phyloP scores from a whole-genome alignment of 2,329 filamentous ascomycete species.

The Fusarium globosum region DNA sequence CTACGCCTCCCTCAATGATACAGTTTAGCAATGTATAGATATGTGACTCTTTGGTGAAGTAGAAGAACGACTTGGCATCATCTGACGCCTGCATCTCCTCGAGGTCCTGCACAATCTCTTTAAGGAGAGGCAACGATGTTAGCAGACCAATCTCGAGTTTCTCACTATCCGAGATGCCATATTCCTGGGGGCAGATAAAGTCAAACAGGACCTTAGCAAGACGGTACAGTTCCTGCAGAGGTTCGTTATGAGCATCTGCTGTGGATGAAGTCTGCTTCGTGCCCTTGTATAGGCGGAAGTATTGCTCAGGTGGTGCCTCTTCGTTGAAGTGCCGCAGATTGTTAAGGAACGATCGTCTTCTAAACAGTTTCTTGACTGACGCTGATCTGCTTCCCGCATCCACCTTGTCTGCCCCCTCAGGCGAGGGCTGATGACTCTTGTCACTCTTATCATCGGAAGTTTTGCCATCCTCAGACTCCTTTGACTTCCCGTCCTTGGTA shows the following conservation, averaged over 20 bases:
- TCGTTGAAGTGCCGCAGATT: conserved; percentile 61
- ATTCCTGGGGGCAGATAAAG: conserved; percentile 98
- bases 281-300: conserved; percentile 91
- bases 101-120: conserved; percentile 95
- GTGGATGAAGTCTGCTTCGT: conserved; percentile 75
- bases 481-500: conserved; percentile 55
- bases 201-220: conserved; percentile 96
- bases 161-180: conserved; percentile 93
- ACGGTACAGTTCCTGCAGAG: conserved; percentile 91
- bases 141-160: conserved; percentile 98
- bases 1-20: conserved; percentile 95
- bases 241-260: conserved; percentile 85
- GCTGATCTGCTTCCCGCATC: conserved; percentile 53
- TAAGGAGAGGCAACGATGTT: conserved; percentile 91
- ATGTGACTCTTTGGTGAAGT: conserved; percentile 99
- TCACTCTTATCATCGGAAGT: conserved; percentile 53
- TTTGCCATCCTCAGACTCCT: conserved; percentile 55
- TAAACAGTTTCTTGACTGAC: conserved; percentile 63
- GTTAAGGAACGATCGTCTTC: conserved; percentile 70
- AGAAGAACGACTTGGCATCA: conserved; percentile 95
- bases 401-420: conserved; percentile 54
- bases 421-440: conserved; percentile 44
- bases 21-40: conserved; percentile 99
- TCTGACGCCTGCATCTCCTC: conserved; percentile 97
- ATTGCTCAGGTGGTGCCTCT: conserved; percentile 73